Conservation (phyloP, 108 stramenopile species). For the Craspedostauros australis region DNA sequence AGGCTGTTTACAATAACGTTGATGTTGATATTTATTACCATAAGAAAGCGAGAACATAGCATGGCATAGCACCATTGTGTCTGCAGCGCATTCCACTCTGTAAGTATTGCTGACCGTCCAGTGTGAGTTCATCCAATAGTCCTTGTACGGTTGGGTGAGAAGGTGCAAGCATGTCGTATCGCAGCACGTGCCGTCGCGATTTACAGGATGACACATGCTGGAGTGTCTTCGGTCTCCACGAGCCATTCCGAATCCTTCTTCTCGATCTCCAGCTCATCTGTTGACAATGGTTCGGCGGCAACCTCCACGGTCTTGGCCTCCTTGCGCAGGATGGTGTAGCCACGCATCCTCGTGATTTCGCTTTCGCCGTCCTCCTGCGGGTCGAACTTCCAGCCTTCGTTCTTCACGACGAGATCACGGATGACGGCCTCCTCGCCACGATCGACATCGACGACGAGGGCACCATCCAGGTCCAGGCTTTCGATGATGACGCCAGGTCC, state of each 20-base stretch:
- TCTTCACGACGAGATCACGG: conserved; percentile 51
- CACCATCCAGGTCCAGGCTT: conserved; percentile 79
- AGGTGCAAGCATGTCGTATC: too few relatives aligned
- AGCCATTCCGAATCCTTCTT: not conserved
- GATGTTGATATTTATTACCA: too few relatives aligned
- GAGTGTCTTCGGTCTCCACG: not conserved
- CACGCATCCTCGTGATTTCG: conserved; percentile 74
- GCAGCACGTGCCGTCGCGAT: too few relatives aligned
- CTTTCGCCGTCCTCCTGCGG: conserved; percentile 16
- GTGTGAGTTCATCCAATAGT: too few relatives aligned
- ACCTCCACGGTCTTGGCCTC: conserved; percentile 19
- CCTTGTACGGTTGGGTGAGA: too few relatives aligned
- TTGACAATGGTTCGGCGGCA: conserved; percentile 1
- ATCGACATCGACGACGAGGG: conserved; percentile 64
- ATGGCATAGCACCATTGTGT: too few relatives aligned
- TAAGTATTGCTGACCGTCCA: too few relatives aligned
- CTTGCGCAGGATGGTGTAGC: conserved; percentile 43
- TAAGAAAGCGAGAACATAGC: too few relatives aligned
- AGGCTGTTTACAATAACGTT: too few relatives aligned
- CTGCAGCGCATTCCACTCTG: too few relatives aligned
- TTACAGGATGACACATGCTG: not conserved
- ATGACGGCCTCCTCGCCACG: conserved; percentile 50
- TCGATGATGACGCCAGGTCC: conserved; percentile 71
- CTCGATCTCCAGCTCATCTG: too few relatives aligned
- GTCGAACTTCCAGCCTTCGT: conserved; percentile 67